These are phyloP conservation scores for Blastomyces emzantsi DNA, from an alignment of 2,329 filamentous ascomycete genomes.

Conservation along the genomic window DNA sequence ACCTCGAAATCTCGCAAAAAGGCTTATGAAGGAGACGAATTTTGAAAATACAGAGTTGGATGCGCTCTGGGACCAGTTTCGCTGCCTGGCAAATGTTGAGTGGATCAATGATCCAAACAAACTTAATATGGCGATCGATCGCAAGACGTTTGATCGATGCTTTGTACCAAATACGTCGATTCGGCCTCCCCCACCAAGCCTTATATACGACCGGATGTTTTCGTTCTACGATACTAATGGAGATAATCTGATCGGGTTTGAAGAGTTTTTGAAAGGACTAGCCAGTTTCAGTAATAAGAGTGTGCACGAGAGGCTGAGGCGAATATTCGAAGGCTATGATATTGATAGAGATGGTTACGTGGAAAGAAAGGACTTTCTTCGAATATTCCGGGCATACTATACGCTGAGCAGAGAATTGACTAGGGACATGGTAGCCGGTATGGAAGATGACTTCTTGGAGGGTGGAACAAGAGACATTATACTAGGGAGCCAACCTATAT, in stretches of 20 bases:
- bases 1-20: constrained; percentile 57
- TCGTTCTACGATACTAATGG: constrained; percentile 89
- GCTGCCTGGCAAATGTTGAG: constrained; percentile 79
- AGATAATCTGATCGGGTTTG: constrained; percentile 82
- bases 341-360: constrained; percentile 82
- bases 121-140: constrained; percentile 75
- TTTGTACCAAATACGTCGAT: constrained; percentile 78
- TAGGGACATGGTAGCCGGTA: constrained; percentile 66
- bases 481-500: constrained; percentile 64
- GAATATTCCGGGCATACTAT: constrained; percentile 89
- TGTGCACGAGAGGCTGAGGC: constrained; percentile 56
- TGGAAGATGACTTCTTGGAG: constrained; percentile 69
- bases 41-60: constrained; percentile 84
- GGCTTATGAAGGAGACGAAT: constrained; percentile 60
- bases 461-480: constrained; percentile 69
- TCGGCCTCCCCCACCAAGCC: constrained; percentile 68
- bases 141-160: constrained; percentile 84
- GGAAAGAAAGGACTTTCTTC: constrained; percentile 74
- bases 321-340: constrained; percentile 84
- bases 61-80: constrained; percentile 94
- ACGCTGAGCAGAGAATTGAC: constrained; percentile 84
- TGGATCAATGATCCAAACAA: constrained; percentile 73
- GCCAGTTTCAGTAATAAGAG: constrained; percentile 53
- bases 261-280: constrained; percentile 80
- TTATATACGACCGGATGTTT: constrained; percentile 95